Evolutionary conservation across 352 stramenopile species (phyloP), one percentile per base, ranked within the genome.

Genomic region (Pythium guiyangense): DNA sequence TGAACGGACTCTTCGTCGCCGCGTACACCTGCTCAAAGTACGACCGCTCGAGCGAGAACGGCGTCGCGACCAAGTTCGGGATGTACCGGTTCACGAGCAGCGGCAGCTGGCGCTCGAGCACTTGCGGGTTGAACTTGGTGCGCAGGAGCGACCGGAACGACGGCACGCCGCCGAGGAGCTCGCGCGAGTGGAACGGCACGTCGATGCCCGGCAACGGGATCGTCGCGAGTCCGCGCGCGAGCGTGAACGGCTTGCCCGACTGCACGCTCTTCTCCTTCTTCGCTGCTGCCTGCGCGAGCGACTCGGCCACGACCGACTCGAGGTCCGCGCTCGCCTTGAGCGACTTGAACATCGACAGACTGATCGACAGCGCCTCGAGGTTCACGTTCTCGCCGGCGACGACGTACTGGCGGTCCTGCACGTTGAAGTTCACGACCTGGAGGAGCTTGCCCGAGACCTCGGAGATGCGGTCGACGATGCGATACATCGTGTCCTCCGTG

Each of bases 351-450:
- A 59, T 60, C 49, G 86, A 74, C 31, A 94, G 62, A 29, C 71
- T 71, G 31, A 88, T 67, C 9, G 81, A 92, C 31, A 95, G 61
- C 22, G 84, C 82, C 60, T 94, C 84, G 3, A 96, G 69, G 57
- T 92, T 94, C 12, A 86, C 74, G 22, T 90, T 84, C 31, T 94
- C 80, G 35, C 85, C 85, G 20, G 87, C 86, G 27, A 95, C 79
- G 15, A 95, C 87, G 54, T 95, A 95, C 71, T 96, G 87, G 8
- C 68, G 64, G 59, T 83, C 77, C 55, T 91, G 71, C 10, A 95
- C 79, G 70, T 96, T 96, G 56, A 88, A 94, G 66, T 96, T 96
- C 45, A n/a, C n/a, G n/a, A n/a, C n/a, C n/a, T n/a, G n/a, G n/a
- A n/a, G n/a, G n/a, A n/a, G n/a, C n/a, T n/a, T n/a, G n/a, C n/a